Conservation (phyloP, 2,329 filamentous ascomycete species). For the Hymenoscyphus albidus region DNA sequence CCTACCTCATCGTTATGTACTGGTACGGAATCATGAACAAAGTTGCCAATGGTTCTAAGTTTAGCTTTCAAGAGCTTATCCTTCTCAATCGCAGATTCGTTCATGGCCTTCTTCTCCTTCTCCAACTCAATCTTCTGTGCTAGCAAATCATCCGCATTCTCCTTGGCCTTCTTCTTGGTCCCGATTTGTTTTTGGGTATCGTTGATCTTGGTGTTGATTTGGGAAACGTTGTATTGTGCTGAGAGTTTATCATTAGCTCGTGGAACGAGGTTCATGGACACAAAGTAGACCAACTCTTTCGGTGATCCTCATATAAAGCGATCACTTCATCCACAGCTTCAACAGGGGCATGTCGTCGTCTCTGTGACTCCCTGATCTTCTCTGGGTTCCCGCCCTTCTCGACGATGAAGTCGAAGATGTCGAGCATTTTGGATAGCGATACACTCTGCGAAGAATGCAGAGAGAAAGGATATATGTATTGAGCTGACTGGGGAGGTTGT, state of each 20-base stretch:
- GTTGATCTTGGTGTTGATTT: conserved; percentile 83
- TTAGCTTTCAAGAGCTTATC: conserved; percentile 70
- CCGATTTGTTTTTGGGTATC: conserved; percentile 86
- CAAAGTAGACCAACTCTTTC: conserved; percentile 53
- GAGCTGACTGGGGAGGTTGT: background rate
- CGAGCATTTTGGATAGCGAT: conserved; percentile 54
- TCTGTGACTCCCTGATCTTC: conserved; percentile 87
- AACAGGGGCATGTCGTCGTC: conserved; percentile 73
- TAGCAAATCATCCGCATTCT: conserved; percentile 77
- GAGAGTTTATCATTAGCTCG: conserved; percentile 5
- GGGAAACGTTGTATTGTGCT: conserved; percentile 74
- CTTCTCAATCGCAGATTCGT: conserved; percentile 72
- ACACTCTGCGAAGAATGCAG: background rate
- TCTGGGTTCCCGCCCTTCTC: conserved; percentile 91
- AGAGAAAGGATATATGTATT: background rate
- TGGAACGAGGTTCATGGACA: background rate
- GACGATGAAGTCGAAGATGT: conserved; percentile 73
- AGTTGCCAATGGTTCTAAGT: conserved; percentile 81
- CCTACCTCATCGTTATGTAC: conserved; percentile 74
- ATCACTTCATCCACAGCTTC: conserved; percentile 90
- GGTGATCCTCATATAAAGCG: conserved; percentile 78
- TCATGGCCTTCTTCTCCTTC: conserved; percentile 75
- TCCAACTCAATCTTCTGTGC: conserved; percentile 73
- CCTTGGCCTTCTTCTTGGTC: conserved; percentile 89
- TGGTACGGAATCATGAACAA: conserved; percentile 85